Base-by-base conservation (phyloP, 306 rosid species). In the Trichosanthes cucumerina region DNA sequence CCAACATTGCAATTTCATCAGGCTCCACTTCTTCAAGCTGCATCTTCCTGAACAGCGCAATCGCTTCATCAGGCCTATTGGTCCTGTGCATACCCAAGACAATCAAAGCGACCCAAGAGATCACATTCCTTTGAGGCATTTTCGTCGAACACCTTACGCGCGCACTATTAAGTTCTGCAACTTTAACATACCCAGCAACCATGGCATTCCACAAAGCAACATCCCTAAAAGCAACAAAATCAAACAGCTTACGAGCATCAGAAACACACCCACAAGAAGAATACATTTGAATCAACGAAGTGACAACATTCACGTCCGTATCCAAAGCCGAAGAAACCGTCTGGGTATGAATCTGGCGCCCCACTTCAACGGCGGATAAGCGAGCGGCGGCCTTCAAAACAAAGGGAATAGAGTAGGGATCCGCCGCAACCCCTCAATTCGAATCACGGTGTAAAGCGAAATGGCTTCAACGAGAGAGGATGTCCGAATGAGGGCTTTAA, bases 51-150 rank as follows among this genome's bases (percentile, higher is more conserved):
- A 92, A 92, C 31, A n/a, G 78, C 15, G 18, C 43, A 50, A 92
- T 28, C 92, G n/a, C n/a, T 79, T 90, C 90, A 36, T 77, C 71
- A 93, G n/a, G 90, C 66, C 78, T 77, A 63, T 82, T 78, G 63
- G 50, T 49, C 80, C 85, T n/a, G 86, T 47, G 85, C 81, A 79
- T 84, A 89, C 52, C 89, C 91, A 0, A n/a, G n/a, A 92, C 81
- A 78, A 92, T 83, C 34, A 92, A 75, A 2, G 86, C 65, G 94
- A n/a, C 90, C 94, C 97, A 92, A 0, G 94, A 83, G 82, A 88
- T 75, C 77, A 90, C 91, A 80, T 86, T 52, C 50, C 64, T 84
- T 4, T 78, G 70, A 7, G 93, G 86, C 95, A 90, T 88, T 57
- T 2, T 2, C 2, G 2, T 90, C 91, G 81, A 92, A 92, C 89